Evolutionary conservation across 331 rosid species (phyloP).

Genomic region (Dryas integrifolia): DNA sequence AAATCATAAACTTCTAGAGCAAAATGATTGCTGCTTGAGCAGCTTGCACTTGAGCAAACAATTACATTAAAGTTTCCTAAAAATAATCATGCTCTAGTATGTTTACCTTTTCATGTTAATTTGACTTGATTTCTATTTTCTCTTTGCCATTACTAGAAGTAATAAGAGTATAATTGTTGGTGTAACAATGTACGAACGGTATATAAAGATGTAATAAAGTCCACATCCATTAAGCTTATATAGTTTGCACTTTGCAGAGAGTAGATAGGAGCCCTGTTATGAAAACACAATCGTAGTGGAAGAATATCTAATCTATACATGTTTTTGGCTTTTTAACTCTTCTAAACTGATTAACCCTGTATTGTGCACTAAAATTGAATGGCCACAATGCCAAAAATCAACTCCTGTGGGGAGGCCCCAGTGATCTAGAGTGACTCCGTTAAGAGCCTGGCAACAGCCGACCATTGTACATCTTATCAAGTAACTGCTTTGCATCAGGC

Average conservation of each 20-base stretch:
- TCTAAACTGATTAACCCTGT: slow-evolving; percentile 4
- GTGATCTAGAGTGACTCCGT: not conserved
- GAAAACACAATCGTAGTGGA: slow-evolving; percentile 7
- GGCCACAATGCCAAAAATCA: slow-evolving; percentile 1
- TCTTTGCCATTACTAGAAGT: too few species aligned
- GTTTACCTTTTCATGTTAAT: too few species aligned
- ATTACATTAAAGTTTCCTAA: too few species aligned
- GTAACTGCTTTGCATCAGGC: slow-evolving; percentile 78
- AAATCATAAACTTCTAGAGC: too few species aligned
- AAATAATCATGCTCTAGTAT: too few species aligned
- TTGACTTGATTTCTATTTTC: too few species aligned
- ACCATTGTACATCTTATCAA: slow-evolving; percentile 92
- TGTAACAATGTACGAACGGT: too few species aligned
- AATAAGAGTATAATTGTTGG: too few species aligned
- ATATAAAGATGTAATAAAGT: not conserved
- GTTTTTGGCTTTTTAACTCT: not conserved
- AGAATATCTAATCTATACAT: slow-evolving; percentile 10
- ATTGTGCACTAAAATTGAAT: not conserved
- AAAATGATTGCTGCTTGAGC: too few species aligned
- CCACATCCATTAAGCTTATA: not conserved
- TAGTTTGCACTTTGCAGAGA: too few species aligned
- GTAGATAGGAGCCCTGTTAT: not conserved
- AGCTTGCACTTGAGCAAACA: too few species aligned
- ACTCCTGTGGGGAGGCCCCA: not conserved
- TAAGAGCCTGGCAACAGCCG: slow-evolving; percentile 73